These are phyloP conservation scores for Cercospora brassicicola DNA, from an alignment of 2,329 filamentous ascomycete genomes.

Conservation along the genomic window DNA sequence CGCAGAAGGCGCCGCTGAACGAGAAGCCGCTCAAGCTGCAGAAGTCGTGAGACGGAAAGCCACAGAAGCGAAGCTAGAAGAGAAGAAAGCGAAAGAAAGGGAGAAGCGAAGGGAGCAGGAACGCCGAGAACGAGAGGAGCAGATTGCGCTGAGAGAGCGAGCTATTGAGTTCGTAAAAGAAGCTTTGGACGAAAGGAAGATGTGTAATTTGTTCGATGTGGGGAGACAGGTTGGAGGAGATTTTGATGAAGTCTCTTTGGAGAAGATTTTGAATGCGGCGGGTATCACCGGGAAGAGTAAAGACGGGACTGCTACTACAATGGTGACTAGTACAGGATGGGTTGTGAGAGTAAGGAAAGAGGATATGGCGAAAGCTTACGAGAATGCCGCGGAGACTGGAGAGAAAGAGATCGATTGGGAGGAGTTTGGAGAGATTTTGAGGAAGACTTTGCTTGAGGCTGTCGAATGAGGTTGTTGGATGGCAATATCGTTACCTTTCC, in stretches of 20 bases:
- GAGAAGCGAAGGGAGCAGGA: constrained; percentile 44
- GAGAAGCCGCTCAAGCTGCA: constrained; percentile 45
- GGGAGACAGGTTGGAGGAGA: constrained; percentile 45
- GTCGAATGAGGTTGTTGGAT: background rate
- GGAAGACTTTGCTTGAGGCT: background rate
- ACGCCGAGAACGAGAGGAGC: constrained; percentile 42
- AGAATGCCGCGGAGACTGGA: constrained; percentile 35
- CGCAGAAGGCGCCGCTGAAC: constrained; percentile 46
- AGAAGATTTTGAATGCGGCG: constrained; percentile 44
- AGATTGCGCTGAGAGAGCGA: constrained; percentile 37
- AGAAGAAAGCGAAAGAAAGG: constrained; percentile 43
- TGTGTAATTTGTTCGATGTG: constrained; percentile 44
- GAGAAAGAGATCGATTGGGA: constrained; percentile 39
- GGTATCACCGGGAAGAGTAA: constrained; percentile 41
- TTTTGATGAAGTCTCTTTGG: constrained; percentile 44
- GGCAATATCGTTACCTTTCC: background rate
- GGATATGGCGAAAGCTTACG: constrained; percentile 45
- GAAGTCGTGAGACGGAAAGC: constrained; percentile 46
- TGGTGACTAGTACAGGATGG: constrained; percentile 49
- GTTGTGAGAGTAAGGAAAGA: constrained; percentile 43
- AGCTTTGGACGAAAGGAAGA: constrained; percentile 33
- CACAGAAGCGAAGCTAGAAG: constrained; percentile 47
- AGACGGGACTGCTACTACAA: constrained; percentile 32
- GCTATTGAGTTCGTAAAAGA: constrained; percentile 38
- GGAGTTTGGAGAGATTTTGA: constrained; percentile 23